A percentile compares a stretch with the other conserved stretches of the same genome.
These are phyloP conservation scores for Lepidium aucheri DNA, from an alignment of 345 rosid genomes.

Conservation along the genomic window DNA sequence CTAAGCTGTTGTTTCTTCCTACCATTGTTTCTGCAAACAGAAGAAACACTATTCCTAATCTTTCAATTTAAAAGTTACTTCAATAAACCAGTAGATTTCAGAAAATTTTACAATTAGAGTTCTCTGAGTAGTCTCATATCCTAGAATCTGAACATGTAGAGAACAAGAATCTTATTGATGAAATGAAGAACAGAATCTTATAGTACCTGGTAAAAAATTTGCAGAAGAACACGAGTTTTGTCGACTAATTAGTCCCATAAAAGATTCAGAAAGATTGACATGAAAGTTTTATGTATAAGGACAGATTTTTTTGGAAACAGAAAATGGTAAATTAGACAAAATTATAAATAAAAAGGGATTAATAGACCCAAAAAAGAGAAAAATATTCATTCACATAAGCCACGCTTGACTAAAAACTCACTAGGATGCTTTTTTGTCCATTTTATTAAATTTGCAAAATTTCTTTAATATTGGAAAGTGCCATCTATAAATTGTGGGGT, in stretches of 20 bases:
- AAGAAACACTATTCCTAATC: not conserved
- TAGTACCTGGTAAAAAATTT: not conserved
- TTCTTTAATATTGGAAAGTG: not conserved
- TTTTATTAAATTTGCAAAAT: not conserved
- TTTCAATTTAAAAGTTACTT: not conserved
- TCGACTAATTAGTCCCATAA: not conserved
- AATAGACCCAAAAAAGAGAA: not conserved
- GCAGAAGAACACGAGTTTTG: not conserved
- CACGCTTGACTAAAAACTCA: slow-evolving; percentile 19
- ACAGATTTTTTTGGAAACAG: not conserved
- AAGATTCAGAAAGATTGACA: not conserved
- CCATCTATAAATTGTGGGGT: not conserved
- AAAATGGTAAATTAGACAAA: slow-evolving; percentile 1
- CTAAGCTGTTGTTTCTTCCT: slow-evolving; percentile 21
- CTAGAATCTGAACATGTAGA: not conserved
- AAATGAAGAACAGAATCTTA: not conserved
- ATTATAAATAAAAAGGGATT: not conserved
- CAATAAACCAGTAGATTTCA: not conserved
- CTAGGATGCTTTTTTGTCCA: not conserved
- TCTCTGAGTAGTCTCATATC: not conserved
- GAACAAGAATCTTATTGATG: not conserved
- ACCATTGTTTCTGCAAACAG: slow-evolving; percentile 35
- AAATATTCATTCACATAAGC: not conserved
- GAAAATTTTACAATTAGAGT: not conserved
- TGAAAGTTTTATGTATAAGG: not conserved